phyloP scores from a whole-genome alignment of 73 alveolate species.

The Loxodes magnus region DNA sequence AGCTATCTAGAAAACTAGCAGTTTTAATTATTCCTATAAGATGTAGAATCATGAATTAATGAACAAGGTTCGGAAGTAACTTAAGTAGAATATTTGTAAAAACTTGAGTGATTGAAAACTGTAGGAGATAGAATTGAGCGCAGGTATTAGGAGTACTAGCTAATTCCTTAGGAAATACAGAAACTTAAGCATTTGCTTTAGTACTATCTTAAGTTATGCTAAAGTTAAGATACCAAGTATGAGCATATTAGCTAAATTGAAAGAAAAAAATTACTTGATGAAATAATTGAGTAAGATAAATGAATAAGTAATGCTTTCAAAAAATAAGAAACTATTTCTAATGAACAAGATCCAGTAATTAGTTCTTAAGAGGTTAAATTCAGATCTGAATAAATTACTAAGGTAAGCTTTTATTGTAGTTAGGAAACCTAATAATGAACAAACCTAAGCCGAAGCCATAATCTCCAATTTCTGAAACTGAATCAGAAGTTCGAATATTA shows the following conservation, averaged over 20 bases:
- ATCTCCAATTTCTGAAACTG: too few relatives aligned
- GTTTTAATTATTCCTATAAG: too few relatives aligned
- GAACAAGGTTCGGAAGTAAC: constrained; percentile 59
- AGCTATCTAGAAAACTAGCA: constrained; percentile 4
- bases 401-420: too few relatives aligned
- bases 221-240: constrained; percentile 2
- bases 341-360: too few relatives aligned
- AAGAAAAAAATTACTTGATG: constrained; percentile 17
- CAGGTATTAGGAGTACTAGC: constrained; percentile 23
- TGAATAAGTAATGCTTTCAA: constrained; percentile 2
- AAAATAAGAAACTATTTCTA: too few relatives aligned
- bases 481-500: too few relatives aligned
- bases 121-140: constrained; percentile 44
- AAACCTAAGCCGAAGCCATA: too few relatives aligned
- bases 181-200: constrained; percentile 16
- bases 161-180: constrained; percentile 23
- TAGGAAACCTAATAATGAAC: too few relatives aligned
- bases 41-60: too few relatives aligned
- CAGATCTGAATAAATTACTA: too few relatives aligned
- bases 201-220: neutral
- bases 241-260: constrained; percentile 35
- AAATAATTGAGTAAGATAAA: constrained; percentile 9
- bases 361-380: too few relatives aligned
- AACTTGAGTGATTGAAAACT: constrained; percentile 30
- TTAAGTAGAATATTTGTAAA: constrained; percentile 29